These are phyloP conservation scores for Penicillium corylophilum DNA, from an alignment of 2,329 filamentous ascomycete genomes.

Conservation along the genomic window DNA sequence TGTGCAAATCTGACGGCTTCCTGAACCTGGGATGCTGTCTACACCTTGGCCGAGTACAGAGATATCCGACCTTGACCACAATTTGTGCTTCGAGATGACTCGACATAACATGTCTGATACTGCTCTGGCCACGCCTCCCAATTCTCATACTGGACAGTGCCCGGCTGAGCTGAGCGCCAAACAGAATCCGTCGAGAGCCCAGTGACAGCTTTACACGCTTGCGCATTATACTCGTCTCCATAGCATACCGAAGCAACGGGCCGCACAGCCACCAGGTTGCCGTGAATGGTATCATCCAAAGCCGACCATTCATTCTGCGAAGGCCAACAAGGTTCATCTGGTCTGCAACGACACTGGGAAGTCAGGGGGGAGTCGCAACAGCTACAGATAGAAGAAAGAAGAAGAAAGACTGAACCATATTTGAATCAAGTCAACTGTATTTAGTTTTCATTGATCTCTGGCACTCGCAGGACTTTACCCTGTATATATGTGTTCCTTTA, in stretches of 20 bases:
- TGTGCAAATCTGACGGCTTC: constrained; percentile 39
- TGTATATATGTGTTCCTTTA: too few species aligned
- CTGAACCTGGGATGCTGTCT: constrained; percentile 35
- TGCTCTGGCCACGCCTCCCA: constrained; percentile 41
- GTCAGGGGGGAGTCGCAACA: constrained; percentile 1
- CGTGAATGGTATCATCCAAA: constrained; percentile 39
- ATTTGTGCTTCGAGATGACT: constrained; percentile 18
- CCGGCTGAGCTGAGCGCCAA: constrained; percentile 39
- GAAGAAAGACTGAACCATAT: constrained; percentile 1
- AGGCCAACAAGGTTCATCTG: constrained; percentile 41
- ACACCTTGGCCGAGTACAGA: constrained; percentile 37
- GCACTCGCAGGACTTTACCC: too few species aligned
- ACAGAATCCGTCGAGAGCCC: constrained; percentile 26
- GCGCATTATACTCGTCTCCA: constrained; percentile 9
- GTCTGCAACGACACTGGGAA: constrained; percentile 26
- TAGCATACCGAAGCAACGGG: constrained; percentile 37
- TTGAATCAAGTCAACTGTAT: neutral
- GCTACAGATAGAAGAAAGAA: constrained; percentile 5
- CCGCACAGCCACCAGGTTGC: constrained; percentile 36
- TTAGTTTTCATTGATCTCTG: too few species aligned
- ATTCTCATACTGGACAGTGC: constrained; percentile 39
- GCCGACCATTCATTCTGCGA: constrained; percentile 33
- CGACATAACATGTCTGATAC: constrained; percentile 40
- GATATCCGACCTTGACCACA: constrained; percentile 40
- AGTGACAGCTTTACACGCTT: constrained; percentile 17